Evolutionary conservation across 2,329 filamentous ascomycete genomes (phyloP).

Genomic region (Colletotrichum gloeosporioides): DNA sequence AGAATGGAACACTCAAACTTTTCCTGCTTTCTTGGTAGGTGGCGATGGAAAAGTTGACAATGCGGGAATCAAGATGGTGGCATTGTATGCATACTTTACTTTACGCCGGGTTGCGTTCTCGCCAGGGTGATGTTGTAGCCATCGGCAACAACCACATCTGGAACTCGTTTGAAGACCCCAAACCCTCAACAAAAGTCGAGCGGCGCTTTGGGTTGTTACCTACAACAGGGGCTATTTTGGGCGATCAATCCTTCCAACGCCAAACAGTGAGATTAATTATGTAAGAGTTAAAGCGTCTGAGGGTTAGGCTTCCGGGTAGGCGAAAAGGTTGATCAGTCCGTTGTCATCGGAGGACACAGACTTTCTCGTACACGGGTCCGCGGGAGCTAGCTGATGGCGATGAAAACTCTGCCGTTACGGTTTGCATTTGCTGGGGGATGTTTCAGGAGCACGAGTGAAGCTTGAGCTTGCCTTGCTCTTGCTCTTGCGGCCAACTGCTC

Average conservation of each 20-base stretch:
- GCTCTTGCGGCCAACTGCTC: neutral
- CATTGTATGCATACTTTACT: neutral
- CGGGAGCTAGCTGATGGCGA: neutral
- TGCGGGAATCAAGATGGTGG: neutral
- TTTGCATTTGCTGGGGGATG: neutral
- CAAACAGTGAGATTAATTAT: neutral
- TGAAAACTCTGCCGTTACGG: neutral
- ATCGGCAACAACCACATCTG: neutral
- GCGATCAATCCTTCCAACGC: neutral
- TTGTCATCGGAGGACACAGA: neutral
- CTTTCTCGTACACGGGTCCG: neutral
- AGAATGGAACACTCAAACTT: neutral
- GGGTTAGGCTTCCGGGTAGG: slow-evolving; percentile 8
- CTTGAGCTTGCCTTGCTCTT: slow-evolving; percentile 10
- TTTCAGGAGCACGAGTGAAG: slow-evolving; percentile 13
- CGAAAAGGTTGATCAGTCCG: neutral
- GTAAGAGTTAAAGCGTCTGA: neutral
- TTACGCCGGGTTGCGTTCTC: neutral
- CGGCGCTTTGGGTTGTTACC: neutral
- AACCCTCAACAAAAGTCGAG: neutral
- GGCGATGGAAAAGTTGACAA: neutral
- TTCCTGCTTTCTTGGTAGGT: neutral
- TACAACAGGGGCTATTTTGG: neutral
- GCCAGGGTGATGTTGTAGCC: neutral
- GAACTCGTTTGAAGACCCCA: neutral